phyloP scores from a whole-genome alignment of 179 eudicot species.

The Drosera spatulata region DNA sequence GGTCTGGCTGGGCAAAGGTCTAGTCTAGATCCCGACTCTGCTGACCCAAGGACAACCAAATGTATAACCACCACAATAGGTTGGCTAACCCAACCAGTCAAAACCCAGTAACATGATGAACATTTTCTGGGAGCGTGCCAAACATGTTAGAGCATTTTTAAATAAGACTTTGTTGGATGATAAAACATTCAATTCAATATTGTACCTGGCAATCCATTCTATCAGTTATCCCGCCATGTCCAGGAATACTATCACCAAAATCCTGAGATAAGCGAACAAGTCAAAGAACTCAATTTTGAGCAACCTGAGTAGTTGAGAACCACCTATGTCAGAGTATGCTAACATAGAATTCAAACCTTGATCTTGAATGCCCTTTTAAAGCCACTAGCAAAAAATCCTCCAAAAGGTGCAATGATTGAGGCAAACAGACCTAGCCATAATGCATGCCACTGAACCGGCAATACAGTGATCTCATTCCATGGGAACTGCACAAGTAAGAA shows the following conservation, averaged over 20 bases:
- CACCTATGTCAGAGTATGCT: too few species aligned
- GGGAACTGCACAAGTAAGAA: slow-evolving; percentile 46
- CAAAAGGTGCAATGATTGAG: slow-evolving; percentile 97
- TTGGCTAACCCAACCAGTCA: too few species aligned
- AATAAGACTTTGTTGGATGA: neutral
- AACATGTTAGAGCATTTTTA: too few species aligned
- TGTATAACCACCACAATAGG: too few species aligned
- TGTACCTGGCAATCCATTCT: slow-evolving; percentile 98
- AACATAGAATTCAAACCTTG: slow-evolving; percentile 38
- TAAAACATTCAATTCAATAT: neutral
- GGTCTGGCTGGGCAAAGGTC: too few species aligned
- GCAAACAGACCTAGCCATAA: slow-evolving; percentile 80
- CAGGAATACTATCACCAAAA: slow-evolving; percentile 98
- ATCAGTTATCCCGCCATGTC: slow-evolving; percentile 97
- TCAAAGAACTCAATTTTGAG: neutral
- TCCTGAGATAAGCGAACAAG: slow-evolving; percentile 35
- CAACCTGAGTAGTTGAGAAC: too few species aligned
- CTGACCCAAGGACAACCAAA: too few species aligned
- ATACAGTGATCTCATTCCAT: slow-evolving; percentile 56
- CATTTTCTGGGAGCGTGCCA: too few species aligned
- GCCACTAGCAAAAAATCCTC: slow-evolving; percentile 97
- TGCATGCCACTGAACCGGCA: slow-evolving; percentile 96
- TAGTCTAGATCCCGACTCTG: too few species aligned
- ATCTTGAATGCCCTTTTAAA: slow-evolving; percentile 96
- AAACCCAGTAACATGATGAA: too few species aligned